phyloP scores from a whole-genome alignment of 345 rosid species.

The Ailanthus altissimus region DNA sequence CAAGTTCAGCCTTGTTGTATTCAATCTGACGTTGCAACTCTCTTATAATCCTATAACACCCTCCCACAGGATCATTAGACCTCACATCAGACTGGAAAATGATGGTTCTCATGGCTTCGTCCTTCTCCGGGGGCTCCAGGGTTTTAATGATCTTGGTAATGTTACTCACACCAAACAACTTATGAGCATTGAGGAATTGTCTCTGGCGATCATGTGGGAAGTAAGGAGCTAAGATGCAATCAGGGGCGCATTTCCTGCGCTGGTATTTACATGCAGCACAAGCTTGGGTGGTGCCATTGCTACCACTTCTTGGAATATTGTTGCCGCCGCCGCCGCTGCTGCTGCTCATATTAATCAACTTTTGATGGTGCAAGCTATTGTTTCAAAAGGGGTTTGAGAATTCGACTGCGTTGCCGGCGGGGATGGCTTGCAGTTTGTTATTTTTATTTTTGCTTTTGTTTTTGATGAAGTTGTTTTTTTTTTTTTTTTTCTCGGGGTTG shows the following conservation, averaged over 20 bases:
- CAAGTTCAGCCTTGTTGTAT: conserved; percentile 65
- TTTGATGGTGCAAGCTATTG: background rate
- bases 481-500: no score
- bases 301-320: background rate
- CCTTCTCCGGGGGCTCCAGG: conserved; percentile 64
- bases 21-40: conserved; percentile 76
- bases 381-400: conserved; percentile 35
- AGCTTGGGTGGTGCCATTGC: conserved; percentile 59
- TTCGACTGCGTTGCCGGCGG: conserved; percentile 65
- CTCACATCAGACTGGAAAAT: conserved; percentile 87
- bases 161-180: conserved; percentile 88
- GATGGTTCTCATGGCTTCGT: conserved; percentile 84
- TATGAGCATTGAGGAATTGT: conserved; percentile 93
- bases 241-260: conserved; percentile 86
- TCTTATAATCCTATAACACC: conserved; percentile 66
- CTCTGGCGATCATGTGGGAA: conserved; percentile 83
- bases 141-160: conserved; percentile 76
- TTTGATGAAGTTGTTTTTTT: background rate
- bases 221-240: conserved; percentile 95
- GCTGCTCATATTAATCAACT: background rate
- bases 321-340: background rate
- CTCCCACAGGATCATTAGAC: conserved; percentile 82
- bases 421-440: conserved; percentile 32
- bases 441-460: background rate
- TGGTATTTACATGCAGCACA: conserved; percentile 99